phyloP scores from a whole-genome alignment of 331 rosid genomes.

The Pyrus hybrid region DNA sequence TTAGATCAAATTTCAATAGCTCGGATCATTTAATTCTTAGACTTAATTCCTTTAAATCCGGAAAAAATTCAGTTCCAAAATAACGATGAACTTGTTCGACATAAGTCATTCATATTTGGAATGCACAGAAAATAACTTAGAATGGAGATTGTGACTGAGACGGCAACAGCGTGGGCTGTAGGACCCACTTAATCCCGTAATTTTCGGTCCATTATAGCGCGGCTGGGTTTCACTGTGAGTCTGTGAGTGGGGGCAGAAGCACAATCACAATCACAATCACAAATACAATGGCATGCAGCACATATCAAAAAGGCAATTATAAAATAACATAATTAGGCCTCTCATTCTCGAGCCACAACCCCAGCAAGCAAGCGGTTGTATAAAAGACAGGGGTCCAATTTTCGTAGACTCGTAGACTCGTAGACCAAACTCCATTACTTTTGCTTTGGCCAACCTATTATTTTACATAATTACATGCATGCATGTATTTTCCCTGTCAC shows the following conservation, averaged over 20 bases:
- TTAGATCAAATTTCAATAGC: too few relatives aligned
- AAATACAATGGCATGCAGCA: background rate
- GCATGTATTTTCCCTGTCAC: background rate
- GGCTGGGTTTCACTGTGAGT: constrained; percentile 15
- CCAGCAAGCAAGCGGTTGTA: too few relatives aligned
- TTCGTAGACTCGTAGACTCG: background rate
- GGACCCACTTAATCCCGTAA: constrained; percentile 44
- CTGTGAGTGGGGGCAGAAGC: constrained; percentile 7
- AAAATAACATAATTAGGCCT: background rate
- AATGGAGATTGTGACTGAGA: background rate
- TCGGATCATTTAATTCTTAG: too few relatives aligned
- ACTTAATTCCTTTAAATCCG: too few relatives aligned
- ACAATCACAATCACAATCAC: background rate
- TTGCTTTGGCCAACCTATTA: background rate
- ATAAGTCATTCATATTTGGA: too few relatives aligned
- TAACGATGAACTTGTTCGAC: too few relatives aligned
- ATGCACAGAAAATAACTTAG: too few relatives aligned
- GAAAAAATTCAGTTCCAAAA: rapidly evolving
- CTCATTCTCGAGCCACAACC: constrained; percentile 14
- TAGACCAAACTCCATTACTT: background rate
- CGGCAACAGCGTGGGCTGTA: constrained; percentile 23
- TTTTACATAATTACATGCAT: background rate
- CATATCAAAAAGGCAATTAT: background rate
- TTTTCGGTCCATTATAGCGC: constrained; percentile 33
- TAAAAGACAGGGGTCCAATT: background rate